A percentile compares a stretch with the other conserved stretches of the same genome.
phyloP scores from a whole-genome alignment of 208 protist genomes.

The Phytomonas francai region DNA sequence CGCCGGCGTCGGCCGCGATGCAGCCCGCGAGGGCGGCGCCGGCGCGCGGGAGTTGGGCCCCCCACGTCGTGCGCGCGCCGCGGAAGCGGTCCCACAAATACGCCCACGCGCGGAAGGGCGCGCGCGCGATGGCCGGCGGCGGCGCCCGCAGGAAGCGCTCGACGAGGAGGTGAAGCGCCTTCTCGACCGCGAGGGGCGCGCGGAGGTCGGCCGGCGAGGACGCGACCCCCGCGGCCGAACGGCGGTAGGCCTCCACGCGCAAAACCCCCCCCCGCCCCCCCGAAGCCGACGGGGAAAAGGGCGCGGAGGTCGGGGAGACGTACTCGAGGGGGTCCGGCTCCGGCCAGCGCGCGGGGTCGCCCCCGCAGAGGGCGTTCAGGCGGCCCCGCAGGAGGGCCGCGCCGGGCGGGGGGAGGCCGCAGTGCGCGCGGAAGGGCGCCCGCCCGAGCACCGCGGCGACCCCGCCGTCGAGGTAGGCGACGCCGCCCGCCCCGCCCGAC shows the following conservation, averaged over 20 bases:
- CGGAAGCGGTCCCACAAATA: constrained; percentile 83
- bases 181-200: constrained; percentile 62
- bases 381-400: constrained; percentile 30
- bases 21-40: no score
- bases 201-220: constrained; percentile 42
- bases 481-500: no score
- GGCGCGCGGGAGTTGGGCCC: constrained; percentile 49
- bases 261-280: not conserved
- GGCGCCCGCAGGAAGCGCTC: constrained; percentile 71
- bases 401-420: constrained; percentile 28
- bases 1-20: no score
- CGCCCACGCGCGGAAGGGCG: constrained; percentile 62
- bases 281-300: constrained; percentile 5
- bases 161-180: constrained; percentile 82
- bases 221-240: constrained; percentile 55
- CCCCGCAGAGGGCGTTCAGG: constrained; percentile 44
- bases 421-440: constrained; percentile 39
- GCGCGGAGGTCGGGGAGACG: constrained; percentile 5
- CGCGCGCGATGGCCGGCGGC: constrained; percentile 49
- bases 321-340: constrained; percentile 35
- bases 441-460: constrained; percentile 31
- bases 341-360: constrained; percentile 33
- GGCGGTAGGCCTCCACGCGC: constrained; percentile 53
- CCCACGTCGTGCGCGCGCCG: constrained; percentile 72
- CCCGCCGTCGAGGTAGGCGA: constrained; percentile 21